phyloP scores from a whole-genome alignment of 768 basidiomycete species.

The Lyophyllum semitale region DNA sequence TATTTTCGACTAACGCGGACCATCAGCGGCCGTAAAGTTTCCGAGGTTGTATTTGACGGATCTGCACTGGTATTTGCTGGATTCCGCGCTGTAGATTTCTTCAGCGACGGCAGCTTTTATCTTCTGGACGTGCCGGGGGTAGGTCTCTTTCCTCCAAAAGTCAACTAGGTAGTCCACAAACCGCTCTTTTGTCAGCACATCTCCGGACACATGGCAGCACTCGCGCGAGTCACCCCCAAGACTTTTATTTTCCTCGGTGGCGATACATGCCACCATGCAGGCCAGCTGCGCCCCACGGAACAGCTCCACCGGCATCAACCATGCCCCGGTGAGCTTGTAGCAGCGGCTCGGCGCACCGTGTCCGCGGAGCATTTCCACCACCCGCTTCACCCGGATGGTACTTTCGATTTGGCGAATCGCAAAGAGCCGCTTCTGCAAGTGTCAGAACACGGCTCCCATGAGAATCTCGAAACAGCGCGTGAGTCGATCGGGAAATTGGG shows the following conservation, averaged over 20 bases:
- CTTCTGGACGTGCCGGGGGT: conserved; percentile 2
- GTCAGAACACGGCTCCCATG: neutral
- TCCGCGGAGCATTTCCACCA: neutral
- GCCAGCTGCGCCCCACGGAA: too few species aligned
- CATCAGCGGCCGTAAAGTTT: neutral
- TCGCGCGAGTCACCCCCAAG: too few species aligned
- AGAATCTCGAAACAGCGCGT: neutral
- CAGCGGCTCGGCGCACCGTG: neutral
- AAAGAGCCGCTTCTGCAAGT: neutral
- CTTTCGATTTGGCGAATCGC: neutral
- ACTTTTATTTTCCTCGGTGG: neutral
- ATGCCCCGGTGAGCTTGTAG: too few species aligned
- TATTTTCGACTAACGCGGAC: neutral
- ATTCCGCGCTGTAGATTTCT: too few species aligned
- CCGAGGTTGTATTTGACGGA: too few species aligned
- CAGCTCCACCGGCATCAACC: too few species aligned
- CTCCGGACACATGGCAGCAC: conserved; percentile 1
- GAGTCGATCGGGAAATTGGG: neutral
- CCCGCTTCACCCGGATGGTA: neutral
- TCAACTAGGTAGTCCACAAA: neutral
- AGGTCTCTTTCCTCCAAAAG: neutral
- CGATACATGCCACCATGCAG: too few species aligned
- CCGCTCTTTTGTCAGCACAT: neutral
- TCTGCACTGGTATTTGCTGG: neutral
- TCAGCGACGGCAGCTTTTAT: conserved; percentile 3